These are phyloP conservation scores for Fusarium annulatum DNA, from an alignment of 2,329 filamentous ascomycete genomes.

Conservation along the genomic window DNA sequence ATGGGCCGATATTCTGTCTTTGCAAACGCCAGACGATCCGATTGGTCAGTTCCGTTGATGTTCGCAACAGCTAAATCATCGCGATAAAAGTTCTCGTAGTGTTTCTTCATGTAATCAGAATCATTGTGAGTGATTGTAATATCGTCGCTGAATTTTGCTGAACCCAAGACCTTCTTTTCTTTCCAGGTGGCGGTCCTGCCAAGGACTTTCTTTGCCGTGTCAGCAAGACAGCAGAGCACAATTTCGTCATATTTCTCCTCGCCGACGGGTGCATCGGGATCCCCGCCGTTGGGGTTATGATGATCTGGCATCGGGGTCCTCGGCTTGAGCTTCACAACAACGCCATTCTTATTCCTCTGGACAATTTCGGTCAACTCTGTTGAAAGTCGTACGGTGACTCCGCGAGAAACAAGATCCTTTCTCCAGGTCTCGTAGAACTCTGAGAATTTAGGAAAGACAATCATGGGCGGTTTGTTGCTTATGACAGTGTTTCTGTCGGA, in stretches of 20 bases:
- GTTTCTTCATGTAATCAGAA: conserved; percentile 30
- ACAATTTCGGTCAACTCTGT: conserved; percentile 28
- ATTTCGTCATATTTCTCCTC: conserved; percentile 27
- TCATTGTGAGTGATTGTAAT: conserved; percentile 31
- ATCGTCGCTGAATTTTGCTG: conserved; percentile 29
- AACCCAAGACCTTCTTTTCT: conserved; percentile 25
- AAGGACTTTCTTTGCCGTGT: conserved; percentile 23
- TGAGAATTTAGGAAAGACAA: conserved; percentile 28
- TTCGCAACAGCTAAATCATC: conserved; percentile 25
- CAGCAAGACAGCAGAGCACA: conserved; percentile 28
- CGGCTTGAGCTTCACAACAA: conserved; percentile 19
- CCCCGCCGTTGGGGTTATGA: conserved; percentile 24
- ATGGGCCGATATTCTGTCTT: conserved; percentile 31
- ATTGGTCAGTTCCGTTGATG: conserved; percentile 18
- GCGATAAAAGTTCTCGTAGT: conserved; percentile 30
- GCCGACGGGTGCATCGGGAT: conserved; percentile 12
- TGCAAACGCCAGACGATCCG: conserved; percentile 19
- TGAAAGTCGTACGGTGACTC: conserved; percentile 10
- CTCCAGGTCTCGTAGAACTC: conserved; percentile 23
- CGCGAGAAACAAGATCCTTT: conserved; percentile 18
- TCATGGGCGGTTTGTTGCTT: conserved; percentile 27
- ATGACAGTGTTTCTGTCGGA: conserved; percentile 17
- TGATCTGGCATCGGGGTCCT: conserved; percentile 21
- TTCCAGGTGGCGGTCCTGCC: conserved; percentile 28
- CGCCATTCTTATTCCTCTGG: conserved; percentile 16